Evolutionary conservation across 495 filamentous ascomycete species (phyloP).

Genomic region (Staphylotrichum tortipilum): DNA sequence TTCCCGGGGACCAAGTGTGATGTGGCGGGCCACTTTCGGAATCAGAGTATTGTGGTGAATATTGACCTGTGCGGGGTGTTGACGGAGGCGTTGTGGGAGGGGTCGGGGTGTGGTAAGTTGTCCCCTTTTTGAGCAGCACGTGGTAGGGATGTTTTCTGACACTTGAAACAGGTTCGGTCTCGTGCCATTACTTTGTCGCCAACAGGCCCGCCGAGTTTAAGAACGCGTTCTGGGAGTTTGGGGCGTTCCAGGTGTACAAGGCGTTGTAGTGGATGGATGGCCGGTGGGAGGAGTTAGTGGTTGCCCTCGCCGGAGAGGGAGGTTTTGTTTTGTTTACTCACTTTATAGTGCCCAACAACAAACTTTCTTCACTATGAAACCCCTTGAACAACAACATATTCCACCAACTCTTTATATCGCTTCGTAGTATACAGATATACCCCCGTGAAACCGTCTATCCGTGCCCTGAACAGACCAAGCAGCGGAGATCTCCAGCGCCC

Average conservation of each 20-base stretch:
- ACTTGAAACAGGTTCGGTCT: no score
- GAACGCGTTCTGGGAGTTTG: conserved; percentile 61
- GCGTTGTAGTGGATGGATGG: neutral
- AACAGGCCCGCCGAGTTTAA: conserved; percentile 53
- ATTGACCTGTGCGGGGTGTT: conserved; percentile 62
- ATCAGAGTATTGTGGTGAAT: conserved; percentile 60
- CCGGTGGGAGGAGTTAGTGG: no score
- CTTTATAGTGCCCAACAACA: no score
- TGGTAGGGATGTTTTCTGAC: no score
- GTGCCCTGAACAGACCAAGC: neutral
- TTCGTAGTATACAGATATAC: neutral
- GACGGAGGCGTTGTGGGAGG: conserved; percentile 40
- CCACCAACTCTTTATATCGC: neutral
- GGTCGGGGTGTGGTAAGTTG: conserved; percentile 39
- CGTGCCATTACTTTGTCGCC: conserved; percentile 55
- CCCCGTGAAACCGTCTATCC: neutral
- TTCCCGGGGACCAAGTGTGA: conserved; percentile 53
- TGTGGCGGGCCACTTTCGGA: conserved; percentile 50
- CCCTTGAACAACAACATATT: no score
- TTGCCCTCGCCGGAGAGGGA: no score
- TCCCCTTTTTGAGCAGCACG: no score
- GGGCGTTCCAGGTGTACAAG: conserved; percentile 54
- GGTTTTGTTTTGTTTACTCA: no score
- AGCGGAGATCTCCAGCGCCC: neutral
- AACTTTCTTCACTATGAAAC: no score